Percentiles rank a stretch among this genome's conserved stretches.
Conservation (phyloP, 306 rosid species). For the Psophocarpus tetragonolobus region DNA sequence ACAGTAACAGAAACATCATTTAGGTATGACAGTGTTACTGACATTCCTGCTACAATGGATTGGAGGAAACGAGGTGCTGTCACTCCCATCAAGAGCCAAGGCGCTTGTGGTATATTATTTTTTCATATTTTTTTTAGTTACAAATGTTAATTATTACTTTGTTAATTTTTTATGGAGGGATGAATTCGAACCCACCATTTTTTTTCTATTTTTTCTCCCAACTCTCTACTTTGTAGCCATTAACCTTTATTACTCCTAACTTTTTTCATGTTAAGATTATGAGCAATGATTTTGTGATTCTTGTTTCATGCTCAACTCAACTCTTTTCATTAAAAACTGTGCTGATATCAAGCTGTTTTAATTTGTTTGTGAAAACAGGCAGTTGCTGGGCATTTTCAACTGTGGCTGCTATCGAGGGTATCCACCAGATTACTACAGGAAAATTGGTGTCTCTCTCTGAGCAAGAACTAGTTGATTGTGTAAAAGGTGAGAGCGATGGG, state of each 20-base stretch:
- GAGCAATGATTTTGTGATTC: too few species aligned
- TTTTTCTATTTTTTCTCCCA: too few species aligned
- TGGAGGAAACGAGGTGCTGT: slow-evolving; percentile 39
- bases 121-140: too few species aligned
- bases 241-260: too few species aligned
- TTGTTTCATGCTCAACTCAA: too few species aligned
- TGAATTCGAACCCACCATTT: too few species aligned
- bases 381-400: slow-evolving; percentile 29
- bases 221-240: too few species aligned
- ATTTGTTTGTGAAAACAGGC: slow-evolving; percentile 6
- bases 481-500: neutral
- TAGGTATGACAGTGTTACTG: slow-evolving; percentile 9
- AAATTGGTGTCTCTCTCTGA: slow-evolving; percentile 11
- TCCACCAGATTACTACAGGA: slow-evolving; percentile 2
- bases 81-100: slow-evolving; percentile 34
- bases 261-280: too few species aligned
- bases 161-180: too few species aligned
- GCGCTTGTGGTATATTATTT: slow-evolving; percentile 16
- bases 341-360: neutral
- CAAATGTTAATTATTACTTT: too few species aligned
- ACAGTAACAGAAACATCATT: neutral
- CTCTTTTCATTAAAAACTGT: neutral
- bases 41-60: slow-evolving; percentile 13
- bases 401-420: neutral
- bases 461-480: slow-evolving; percentile 30